Percentiles rank a stretch among this genome's conserved stretches.
phyloP scores from a whole-genome alignment of 2,329 filamentous ascomycete species.

The Corniculantispora saksenae region DNA sequence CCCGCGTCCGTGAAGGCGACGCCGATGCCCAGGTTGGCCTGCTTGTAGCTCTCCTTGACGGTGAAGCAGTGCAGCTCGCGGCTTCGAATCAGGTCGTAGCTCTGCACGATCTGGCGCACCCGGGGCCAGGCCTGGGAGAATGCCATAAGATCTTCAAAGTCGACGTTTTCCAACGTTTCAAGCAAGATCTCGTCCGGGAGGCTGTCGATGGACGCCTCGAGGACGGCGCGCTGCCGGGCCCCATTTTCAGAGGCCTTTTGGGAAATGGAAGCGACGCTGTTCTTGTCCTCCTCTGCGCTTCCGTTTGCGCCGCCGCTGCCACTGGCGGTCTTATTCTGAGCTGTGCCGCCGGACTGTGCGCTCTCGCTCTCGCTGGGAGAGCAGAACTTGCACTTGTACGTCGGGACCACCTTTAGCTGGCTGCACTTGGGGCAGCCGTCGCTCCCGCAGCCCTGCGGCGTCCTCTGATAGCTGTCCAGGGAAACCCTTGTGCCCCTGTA shows the following conservation, averaged over 20 bases:
- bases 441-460: not conserved
- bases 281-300: not conserved
- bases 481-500: no score
- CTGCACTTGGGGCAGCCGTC: not conserved
- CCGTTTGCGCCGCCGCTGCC: no score
- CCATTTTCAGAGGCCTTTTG: not conserved
- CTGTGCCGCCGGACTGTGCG: no score
- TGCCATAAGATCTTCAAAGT: slow-evolving; percentile 37
- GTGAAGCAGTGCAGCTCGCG: slow-evolving; percentile 50
- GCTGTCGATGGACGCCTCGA: slow-evolving; percentile 25
- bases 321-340: no score
- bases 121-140: slow-evolving; percentile 40
- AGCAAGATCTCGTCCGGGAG: slow-evolving; percentile 46
- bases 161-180: slow-evolving; percentile 33
- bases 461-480: no score
- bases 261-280: not conserved
- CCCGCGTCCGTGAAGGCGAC: slow-evolving; percentile 29
- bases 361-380: no score
- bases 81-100: slow-evolving; percentile 39
- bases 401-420: no score
- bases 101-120: slow-evolving; percentile 35
- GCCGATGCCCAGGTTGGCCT: slow-evolving; percentile 45
- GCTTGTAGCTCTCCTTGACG: slow-evolving; percentile 42
- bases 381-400: no score
- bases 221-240: not conserved